Evolutionary conservation across 805 yeast species (phyloP).

Genomic region (Dipodascus albidus): DNA sequence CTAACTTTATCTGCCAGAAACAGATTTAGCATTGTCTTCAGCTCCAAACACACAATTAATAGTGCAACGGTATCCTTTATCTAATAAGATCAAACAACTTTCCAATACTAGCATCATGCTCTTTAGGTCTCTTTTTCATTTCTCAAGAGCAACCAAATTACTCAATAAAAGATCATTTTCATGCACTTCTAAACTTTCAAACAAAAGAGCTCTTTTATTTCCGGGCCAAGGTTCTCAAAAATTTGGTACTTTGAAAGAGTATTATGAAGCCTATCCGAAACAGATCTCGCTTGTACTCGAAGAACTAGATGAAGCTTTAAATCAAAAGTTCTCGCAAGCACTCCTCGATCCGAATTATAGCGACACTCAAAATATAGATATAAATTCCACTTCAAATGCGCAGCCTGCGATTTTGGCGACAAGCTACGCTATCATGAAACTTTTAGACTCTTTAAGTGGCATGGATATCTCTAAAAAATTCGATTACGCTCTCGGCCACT

Average conservation of each 20-base stretch:
- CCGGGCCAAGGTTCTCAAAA: constrained; percentile 29
- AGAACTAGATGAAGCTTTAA: constrained; percentile 19
- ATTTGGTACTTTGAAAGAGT: constrained; percentile 20
- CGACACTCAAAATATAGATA: constrained; percentile 8
- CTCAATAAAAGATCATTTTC: not conserved
- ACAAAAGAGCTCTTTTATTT: not conserved
- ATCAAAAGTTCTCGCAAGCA: constrained; percentile 11
- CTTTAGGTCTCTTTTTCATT: too few relatives aligned
- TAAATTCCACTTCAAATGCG: constrained; percentile 33
- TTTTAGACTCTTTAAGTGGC: constrained; percentile 17
- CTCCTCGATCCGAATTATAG: constrained; percentile 10
- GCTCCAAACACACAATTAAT: too few relatives aligned
- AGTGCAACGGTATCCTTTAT: too few relatives aligned
- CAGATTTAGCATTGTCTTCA: too few relatives aligned
- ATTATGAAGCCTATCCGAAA: constrained; percentile 15
- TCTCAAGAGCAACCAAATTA: too few relatives aligned
- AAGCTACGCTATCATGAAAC: constrained; percentile 25
- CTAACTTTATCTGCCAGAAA: too few relatives aligned
- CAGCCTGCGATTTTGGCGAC: constrained; percentile 43
- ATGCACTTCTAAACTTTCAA: not conserved
- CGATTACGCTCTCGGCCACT: constrained; percentile 33
- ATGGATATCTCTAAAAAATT: constrained; percentile 10
- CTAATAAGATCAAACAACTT: too few relatives aligned
- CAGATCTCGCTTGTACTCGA: constrained; percentile 19
- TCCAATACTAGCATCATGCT: too few relatives aligned